Evolutionary conservation across 2,329 filamentous ascomycete genomes (phyloP), one percentile per base, ranked within the genome.

Genomic region (Teratosphaeria nubilosa): DNA sequence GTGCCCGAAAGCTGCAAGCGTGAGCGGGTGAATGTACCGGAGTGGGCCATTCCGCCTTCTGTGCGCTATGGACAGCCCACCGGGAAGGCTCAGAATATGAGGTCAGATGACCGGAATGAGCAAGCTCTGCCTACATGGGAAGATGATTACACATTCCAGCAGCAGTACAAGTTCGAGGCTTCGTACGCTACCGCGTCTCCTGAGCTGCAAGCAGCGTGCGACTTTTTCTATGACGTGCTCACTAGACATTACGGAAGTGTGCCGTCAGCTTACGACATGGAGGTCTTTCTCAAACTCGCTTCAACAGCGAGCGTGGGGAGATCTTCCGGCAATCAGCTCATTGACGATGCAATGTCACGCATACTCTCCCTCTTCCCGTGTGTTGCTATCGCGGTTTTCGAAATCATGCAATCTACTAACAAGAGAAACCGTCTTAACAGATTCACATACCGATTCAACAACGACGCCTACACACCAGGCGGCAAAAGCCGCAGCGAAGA

Each of bases 401-500:
- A 53, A 13, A 57, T 34, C 53, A 37, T 48, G 10, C 45, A 50
- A 3, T 48, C 58, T 60, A 62, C 68, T 70, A 58, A 70, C 64
- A 45, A 60, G 13, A 31, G 52, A 27, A 54, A 34, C 58, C 52
- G 45, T 50, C 32, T 16, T 20, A 58, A 66, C 60, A 63, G 71
- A 59, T 73, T 73, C 63, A 63, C 63, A 3, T 65, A 68, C 51
- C 66, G 67, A 11, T 59, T 67, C 60, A 59, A 65, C 31, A 59
- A 59, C 30, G 64, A 65, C 13, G 59, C 64, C 16, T 69, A 66
- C 57, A 60, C 61, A 11, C 57, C 64, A 22, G 65, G 65, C 20
- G 72, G 72, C 65, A 76, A 77, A 62, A 78, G 75, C 62, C 71
- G 72, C 59, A 80, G 77, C 60, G 73, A 75, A 52, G 77, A 79